Conservation (phyloP, 768 basidiomycete genomes). For the Suillus clintonianus region DNA sequence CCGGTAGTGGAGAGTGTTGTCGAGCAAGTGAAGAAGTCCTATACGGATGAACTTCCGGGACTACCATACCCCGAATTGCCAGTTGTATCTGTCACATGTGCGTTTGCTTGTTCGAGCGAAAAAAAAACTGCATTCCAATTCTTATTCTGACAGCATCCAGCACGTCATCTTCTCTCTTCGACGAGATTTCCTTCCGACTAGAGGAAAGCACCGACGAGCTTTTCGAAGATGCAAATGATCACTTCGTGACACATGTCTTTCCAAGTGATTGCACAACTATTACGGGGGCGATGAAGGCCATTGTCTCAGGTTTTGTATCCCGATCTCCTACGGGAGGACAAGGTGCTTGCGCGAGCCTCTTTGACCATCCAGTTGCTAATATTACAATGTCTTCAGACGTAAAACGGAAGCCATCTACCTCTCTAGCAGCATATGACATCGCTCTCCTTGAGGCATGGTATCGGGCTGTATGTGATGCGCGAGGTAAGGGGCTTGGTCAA, state of each 20-base stretch:
- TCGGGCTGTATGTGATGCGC: constrained; percentile 36
- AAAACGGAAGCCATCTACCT: constrained; percentile 49
- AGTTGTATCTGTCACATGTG: constrained; percentile 58
- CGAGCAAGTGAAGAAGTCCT: constrained; percentile 44
- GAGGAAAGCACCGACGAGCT: constrained; percentile 30
- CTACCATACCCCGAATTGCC: constrained; percentile 65
- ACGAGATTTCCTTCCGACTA: constrained; percentile 42
- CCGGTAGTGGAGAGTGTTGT: constrained; percentile 50
- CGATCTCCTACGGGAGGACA: constrained; percentile 30
- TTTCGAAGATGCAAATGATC: constrained; percentile 17
- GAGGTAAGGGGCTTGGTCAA: constrained; percentile 35
- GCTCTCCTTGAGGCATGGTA: constrained; percentile 63
- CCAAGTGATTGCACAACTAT: constrained; percentile 60
- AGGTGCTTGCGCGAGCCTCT: constrained; percentile 26
- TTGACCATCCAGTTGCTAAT: not conserved
- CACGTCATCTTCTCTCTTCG: constrained; percentile 47
- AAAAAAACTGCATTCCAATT: not conserved
- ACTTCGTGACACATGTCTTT: constrained; percentile 51
- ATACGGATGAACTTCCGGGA: constrained; percentile 48
- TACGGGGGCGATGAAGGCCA: constrained; percentile 50
- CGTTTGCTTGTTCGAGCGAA: constrained; percentile 14
- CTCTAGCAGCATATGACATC: constrained; percentile 65
- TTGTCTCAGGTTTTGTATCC: constrained; percentile 56
- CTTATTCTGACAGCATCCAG: constrained; percentile 35
- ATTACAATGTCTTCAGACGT: constrained; percentile 26